Percentiles rank a stretch among this genome's conserved stretches.
These are phyloP conservation scores for Cryphonectria japonica DNA, from an alignment of 2,329 filamentous ascomycete genomes.

Conservation along the genomic window DNA sequence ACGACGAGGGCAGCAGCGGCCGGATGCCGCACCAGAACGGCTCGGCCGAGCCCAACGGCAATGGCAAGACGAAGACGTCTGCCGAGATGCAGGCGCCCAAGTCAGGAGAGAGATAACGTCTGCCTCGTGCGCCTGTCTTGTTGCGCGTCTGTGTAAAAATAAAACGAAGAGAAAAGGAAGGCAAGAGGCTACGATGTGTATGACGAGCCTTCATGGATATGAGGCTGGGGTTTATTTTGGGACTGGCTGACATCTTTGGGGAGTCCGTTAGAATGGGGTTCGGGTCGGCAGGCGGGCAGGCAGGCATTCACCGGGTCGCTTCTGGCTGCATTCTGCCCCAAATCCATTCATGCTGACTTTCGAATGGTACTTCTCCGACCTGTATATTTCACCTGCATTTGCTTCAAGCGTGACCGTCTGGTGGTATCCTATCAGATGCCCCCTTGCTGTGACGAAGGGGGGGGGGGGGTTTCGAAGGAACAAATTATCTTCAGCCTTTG, in stretches of 20 bases:
- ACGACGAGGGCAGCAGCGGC: constrained; percentile 58
- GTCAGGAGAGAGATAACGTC: constrained; percentile 40
- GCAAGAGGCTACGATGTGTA: constrained; percentile 21
- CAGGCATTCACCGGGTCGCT: not conserved
- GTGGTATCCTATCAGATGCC: not conserved
- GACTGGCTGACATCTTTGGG: constrained; percentile 13
- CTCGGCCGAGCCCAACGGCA: constrained; percentile 41
- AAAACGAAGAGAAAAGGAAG: not conserved
- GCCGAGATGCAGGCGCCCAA: constrained; percentile 58
- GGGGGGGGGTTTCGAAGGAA: not conserved
- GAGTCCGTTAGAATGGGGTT: constrained; percentile 6
- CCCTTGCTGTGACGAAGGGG: not conserved
- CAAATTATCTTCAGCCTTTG: not conserved
- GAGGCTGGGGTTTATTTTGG: constrained; percentile 5
- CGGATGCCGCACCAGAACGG: constrained; percentile 43
- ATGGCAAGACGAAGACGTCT: constrained; percentile 41
- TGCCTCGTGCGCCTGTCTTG: not conserved
- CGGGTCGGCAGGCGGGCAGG: not conserved
- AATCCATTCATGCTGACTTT: constrained; percentile 6
- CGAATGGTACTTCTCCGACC: constrained; percentile 21
- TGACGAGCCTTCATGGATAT: constrained; percentile 21
- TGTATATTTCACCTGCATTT: constrained; percentile 21
- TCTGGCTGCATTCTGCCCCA: constrained; percentile 3
- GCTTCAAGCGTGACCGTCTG: not conserved
- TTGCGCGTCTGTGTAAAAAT: constrained; percentile 21